Base-by-base conservation (phyloP, 202 grass and related monocot species). In the Digitaria exilis region DNA sequence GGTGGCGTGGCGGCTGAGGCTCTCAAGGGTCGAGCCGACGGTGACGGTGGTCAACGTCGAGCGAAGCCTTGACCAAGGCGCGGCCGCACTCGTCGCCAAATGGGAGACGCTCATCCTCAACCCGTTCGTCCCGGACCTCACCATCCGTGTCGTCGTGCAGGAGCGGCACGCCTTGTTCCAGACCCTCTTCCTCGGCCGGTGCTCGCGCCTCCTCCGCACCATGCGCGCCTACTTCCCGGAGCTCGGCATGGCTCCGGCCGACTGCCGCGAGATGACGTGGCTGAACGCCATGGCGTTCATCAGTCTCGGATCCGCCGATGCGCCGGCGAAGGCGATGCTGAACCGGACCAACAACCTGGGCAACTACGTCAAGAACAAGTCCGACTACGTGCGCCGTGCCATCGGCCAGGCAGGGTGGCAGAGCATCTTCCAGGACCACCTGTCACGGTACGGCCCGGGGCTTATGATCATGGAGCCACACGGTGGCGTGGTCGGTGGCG, bases 211-310 rank as follows among this genome's bases (percentile, higher is more conserved):
- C 75, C 71, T 31, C 43, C 30, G 7, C 26, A 3, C 46, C 2
- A 89, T 84, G 80, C 6, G 3, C 58, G 16, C 13, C 9, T 19
- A 56, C 65, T 88, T 86, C 60, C 82, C 82, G 3, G 86, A 92
- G 39, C 76, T 92, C 14, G 80, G 75, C 32, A 46, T 87, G 76
- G 7, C 44, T 0, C 7, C 9, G 26, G 39, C 79, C 4, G 71
- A 89, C 82, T 89, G 90, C 86, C 64, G 21, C 15, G 87, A 92
- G 65, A 80, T 89, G 83, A 92, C 69, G 32, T 89, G 87, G 87
- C 45, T 89, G 7, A 39, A 83, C 6, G 88, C 80, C 46, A 69
- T 76, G 21, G 31, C 88, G 19, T 87, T 70, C 77, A 73, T 92
- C 58, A 31, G 9, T 10, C 42, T 49, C 9, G 3, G 54, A 8